Percentiles rank a stretch among this genome's conserved stretches.
Evolutionary conservation across 1,139 yeast species (phyloP).

Genomic region (Eremothecium coryli): DNA sequence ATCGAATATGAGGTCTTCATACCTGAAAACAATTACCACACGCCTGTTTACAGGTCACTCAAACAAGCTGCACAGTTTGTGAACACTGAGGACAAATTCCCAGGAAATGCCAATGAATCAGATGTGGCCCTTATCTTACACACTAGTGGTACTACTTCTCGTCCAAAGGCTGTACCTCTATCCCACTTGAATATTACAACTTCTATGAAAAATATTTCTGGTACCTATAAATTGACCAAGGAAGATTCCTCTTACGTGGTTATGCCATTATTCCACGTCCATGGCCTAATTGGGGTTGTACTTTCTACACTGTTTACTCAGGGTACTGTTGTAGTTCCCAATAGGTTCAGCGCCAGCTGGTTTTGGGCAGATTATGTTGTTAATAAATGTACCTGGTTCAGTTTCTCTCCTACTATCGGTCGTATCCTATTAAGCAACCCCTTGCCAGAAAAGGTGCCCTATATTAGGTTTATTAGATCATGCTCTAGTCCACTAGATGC

Average conservation of each 20-base stretch:
- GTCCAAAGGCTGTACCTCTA: conserved; percentile 63
- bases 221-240: conserved; percentile 43
- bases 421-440: conserved; percentile 47
- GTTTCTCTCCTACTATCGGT: conserved; percentile 68
- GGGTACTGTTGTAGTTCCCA: conserved; percentile 52
- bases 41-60: conserved; percentile 28
- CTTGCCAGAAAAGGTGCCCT: conserved; percentile 41
- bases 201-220: conserved; percentile 46
- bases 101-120: conserved; percentile 37
- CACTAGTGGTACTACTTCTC: conserved; percentile 65
- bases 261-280: conserved; percentile 69
- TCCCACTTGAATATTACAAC: conserved; percentile 52
- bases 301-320: conserved; percentile 50
- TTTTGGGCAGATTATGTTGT: conserved; percentile 50
- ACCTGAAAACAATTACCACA: conserved; percentile 24
- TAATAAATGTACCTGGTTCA: conserved; percentile 53
- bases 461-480: conserved; percentile 54
- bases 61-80: conserved; percentile 25
- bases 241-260: conserved; percentile 50
- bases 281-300: conserved; percentile 56
- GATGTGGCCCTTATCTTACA: conserved; percentile 56
- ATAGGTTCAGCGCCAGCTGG: conserved; percentile 45
- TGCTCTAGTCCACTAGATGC: conserved; percentile 64
- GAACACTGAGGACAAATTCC: conserved; percentile 28
- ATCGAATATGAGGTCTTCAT: conserved; percentile 37